These are phyloP conservation scores for Tetrahymena thermophila DNA, from an alignment of 73 alveolate species.

Conservation along the genomic window DNA sequence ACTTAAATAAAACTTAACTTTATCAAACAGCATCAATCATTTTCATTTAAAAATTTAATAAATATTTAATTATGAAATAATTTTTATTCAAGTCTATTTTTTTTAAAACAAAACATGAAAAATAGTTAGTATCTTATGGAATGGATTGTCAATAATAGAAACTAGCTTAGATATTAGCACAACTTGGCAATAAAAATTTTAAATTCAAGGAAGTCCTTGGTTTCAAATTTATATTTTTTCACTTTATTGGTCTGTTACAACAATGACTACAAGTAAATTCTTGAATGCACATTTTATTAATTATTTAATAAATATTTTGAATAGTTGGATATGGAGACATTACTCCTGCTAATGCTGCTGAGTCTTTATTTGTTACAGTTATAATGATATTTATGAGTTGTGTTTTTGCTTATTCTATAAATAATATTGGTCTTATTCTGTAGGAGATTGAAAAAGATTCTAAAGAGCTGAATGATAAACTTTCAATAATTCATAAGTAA, in stretches of 20 bases:
- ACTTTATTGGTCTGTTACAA: not conserved
- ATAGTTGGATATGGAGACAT: conserved; percentile 87
- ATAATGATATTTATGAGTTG: conserved; percentile 65
- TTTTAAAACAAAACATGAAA: no score
- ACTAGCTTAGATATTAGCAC: not conserved
- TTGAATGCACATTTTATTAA: no score
- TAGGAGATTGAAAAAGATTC: conserved; percentile 2
- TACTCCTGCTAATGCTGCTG: conserved; percentile 56
- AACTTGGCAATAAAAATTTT: not conserved
- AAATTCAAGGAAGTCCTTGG: not conserved
- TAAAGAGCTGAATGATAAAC: not conserved
- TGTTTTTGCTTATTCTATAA: conserved; percentile 46
- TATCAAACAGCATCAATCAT: no score
- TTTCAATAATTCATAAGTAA: not conserved
- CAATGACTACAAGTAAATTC: not conserved
- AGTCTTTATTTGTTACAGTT: conserved; percentile 49
- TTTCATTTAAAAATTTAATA: no score
- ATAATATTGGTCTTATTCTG: conserved; percentile 25
- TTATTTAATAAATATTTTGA: not conserved
- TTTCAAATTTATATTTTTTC: not conserved
- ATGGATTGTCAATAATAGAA: not conserved
- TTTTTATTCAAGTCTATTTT: no score
- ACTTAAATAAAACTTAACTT: no score
- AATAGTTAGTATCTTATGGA: not conserved
- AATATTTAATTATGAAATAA: no score